Evolutionary conservation across 331 rosid genomes (phyloP).

Genomic region (Telfairia occidentalis): DNA sequence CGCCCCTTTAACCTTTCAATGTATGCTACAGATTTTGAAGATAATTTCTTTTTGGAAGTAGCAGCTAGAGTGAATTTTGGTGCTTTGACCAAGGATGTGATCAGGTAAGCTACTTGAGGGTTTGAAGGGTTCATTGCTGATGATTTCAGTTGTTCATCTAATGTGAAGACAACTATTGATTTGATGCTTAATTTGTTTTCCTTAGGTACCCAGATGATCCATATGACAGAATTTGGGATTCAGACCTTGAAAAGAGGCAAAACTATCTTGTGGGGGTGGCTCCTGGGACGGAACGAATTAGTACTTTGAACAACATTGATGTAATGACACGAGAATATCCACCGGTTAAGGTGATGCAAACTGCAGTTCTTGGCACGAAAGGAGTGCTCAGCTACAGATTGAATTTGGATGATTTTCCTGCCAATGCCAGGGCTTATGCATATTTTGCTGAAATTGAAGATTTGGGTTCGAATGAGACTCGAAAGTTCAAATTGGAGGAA

Average conservation of each 20-base stretch:
- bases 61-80: conserved; percentile 90
- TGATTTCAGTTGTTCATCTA: not conserved
- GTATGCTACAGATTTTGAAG: conserved; percentile 90
- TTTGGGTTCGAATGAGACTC: conserved; percentile 47
- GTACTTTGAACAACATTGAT: conserved; percentile 40
- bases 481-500: conserved; percentile 65
- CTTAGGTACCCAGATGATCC: conserved; percentile 97
- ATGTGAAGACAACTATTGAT: not conserved
- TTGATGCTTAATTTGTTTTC: conserved; percentile 10
- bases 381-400: conserved; percentile 59
- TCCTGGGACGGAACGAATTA: conserved; percentile 74
- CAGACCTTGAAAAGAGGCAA: conserved; percentile 79
- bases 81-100: conserved; percentile 48
- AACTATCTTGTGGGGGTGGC: conserved; percentile 86
- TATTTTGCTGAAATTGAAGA: conserved; percentile 79
- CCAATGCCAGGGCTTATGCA: conserved; percentile 74
- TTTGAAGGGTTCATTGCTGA: not conserved
- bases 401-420: conserved; percentile 78
- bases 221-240: conserved; percentile 92
- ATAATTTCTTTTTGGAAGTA: conserved; percentile 61
- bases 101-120: conserved; percentile 38
- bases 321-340: conserved; percentile 61
- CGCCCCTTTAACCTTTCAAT: conserved; percentile 82
- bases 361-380: conserved; percentile 67
- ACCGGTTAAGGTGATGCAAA: conserved; percentile 79